phyloP scores from a whole-genome alignment of 176 grass and related monocot genomes.

The Secale cereale region DNA sequence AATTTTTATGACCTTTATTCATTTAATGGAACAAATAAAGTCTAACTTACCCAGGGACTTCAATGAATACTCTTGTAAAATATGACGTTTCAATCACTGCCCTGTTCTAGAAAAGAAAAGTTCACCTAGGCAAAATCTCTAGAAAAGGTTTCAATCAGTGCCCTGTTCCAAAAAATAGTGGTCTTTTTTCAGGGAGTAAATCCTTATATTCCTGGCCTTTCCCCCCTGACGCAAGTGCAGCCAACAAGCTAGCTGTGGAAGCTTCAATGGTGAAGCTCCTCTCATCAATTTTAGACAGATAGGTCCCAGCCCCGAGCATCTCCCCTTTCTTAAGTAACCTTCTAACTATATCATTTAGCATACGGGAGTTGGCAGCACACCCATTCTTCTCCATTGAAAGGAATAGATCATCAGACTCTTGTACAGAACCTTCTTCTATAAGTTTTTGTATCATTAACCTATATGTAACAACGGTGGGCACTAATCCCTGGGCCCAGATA shows the following conservation, averaged over 20 bases:
- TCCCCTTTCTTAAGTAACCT: not conserved
- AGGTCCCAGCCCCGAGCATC: not conserved
- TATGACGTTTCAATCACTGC: too few species aligned
- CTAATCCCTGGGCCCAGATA: not conserved
- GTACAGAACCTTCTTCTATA: not conserved
- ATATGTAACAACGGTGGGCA: not conserved
- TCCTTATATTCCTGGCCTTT: not conserved
- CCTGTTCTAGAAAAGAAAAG: too few species aligned
- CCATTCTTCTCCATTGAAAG: not conserved
- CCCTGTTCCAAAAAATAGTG: not conserved
- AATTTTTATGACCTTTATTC: too few species aligned
- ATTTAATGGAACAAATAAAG: too few species aligned
- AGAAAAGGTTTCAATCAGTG: not conserved
- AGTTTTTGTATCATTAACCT: not conserved
- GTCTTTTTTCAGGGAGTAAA: not conserved
- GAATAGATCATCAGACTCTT: not conserved
- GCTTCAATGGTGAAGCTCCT: not conserved
- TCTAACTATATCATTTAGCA: not conserved
- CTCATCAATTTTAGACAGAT: not conserved
- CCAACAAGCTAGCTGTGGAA: not conserved
- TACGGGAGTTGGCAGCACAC: not conserved
- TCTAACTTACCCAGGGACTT: too few species aligned
- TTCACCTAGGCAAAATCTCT: not conserved
- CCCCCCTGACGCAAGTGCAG: not conserved
- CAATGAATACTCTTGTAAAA: too few species aligned